Evolutionary conservation across 495 filamentous ascomycete genomes (phyloP), one percentile per base, ranked within the genome.

Genomic region (Penicillium psychrofluorescens): DNA sequence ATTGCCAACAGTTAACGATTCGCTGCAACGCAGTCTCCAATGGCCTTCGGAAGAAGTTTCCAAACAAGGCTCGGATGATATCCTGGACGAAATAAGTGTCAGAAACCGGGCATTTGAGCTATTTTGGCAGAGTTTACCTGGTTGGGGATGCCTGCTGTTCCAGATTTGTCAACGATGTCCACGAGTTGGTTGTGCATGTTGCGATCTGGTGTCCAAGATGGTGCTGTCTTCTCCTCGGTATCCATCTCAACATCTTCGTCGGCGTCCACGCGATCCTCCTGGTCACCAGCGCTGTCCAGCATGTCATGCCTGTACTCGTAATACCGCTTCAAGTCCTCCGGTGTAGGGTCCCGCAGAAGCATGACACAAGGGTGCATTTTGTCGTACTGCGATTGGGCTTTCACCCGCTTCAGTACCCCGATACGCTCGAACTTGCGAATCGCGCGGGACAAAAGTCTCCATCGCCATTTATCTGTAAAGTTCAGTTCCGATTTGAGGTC

Each of bases 321-420:
- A 40, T 84, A 79, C 44, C 71, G 67, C 13, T 77, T 68, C 59
- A 79, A 69, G 50, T 94, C 88, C 9, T 76, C 72, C 11, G 75
- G 62, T 6, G 74, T 78, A 11, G 85, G 85, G n/a, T 87, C 84
- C 13, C 87, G 77, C 14, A 90, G 46, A 31, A 87, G 84, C 60
- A 84, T 82, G 30, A 94, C 68, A 48, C 87, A 90, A 11, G 71
- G 63, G 43, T 74, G 67, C 15, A 67, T 63, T 33, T 53, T 54
- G 6, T 67, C 48, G 45, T 71, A 68, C 38, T 74, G 67, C 2
- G 72, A 69, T 15, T 71, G 67, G 1, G 85, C 89, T 41, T 70
- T 77, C 12, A 89, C 82, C 33, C 85, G 80, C 43, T 77, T 77
- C 29, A 90, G 50, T 29, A 81, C 77, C 1, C 86, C 89, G 33